phyloP scores from a whole-genome alignment of 2,329 filamentous ascomycete genomes.

The Trichophyton benhamiae region DNA sequence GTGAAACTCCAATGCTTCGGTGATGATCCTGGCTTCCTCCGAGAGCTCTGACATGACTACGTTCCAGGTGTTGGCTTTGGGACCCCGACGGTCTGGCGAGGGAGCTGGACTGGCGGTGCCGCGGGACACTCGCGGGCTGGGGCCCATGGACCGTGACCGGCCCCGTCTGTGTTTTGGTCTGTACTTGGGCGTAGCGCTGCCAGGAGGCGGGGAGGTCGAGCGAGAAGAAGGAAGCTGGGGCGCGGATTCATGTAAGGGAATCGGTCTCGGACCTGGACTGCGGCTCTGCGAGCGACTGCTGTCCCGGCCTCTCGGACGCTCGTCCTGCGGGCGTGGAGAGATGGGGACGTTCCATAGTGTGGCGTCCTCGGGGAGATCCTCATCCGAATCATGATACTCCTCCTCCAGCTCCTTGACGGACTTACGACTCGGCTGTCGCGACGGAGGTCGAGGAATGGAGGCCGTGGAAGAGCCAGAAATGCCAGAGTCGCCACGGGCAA shows the following conservation, averaged over 20 bases:
- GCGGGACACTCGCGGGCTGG: background rate
- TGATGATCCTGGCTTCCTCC: conserved; percentile 47
- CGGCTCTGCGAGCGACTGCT: conserved; percentile 31
- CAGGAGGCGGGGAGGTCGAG: conserved; percentile 14
- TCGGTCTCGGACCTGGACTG: conserved; percentile 28
- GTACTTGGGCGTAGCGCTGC: background rate
- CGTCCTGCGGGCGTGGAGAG: conserved; percentile 33
- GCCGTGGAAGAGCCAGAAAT: conserved; percentile 10
- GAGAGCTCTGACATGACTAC: conserved; percentile 46
- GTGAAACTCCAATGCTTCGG: conserved; percentile 47
- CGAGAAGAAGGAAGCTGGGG: conserved; percentile 20
- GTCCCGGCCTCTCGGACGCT: conserved; percentile 29
- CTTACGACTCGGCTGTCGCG: conserved; percentile 36
- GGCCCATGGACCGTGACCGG: conserved; percentile 28
- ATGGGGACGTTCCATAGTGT: conserved; percentile 41
- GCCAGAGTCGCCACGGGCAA: too few relatives aligned
- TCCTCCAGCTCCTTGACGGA: conserved; percentile 38
- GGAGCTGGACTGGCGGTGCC: background rate
- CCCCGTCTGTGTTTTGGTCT: conserved; percentile 19
- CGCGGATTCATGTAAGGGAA: conserved; percentile 32
- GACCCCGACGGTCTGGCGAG: conserved; percentile 24
- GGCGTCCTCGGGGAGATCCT: conserved; percentile 39
- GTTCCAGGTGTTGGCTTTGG: conserved; percentile 48
- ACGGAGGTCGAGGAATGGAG: conserved; percentile 25
- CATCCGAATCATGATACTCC: conserved; percentile 40